Evolutionary conservation across 495 filamentous ascomycete genomes (phyloP), one percentile per base, ranked within the genome.

Genomic region (Penicillium flavigenum): DNA sequence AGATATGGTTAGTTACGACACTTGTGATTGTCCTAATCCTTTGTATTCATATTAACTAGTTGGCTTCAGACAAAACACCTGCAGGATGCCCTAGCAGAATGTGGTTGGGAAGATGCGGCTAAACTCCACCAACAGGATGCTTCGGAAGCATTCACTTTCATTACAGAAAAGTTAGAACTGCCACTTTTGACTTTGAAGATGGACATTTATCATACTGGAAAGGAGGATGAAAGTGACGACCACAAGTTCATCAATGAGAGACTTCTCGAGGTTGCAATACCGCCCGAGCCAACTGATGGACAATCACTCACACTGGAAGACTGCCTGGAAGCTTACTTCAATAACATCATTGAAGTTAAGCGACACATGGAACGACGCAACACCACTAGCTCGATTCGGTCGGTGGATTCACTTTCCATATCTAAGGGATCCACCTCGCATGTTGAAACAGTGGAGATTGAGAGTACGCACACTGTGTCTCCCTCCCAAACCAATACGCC

Each of bases 241-340:
- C 94, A 97, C 74, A 95, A 94, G 65, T 89, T 96, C 50, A 81
- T 98, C 42, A 91, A 95, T 53, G 94, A 98, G 71, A 79, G 94
- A 50, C 68, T 96, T 39, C 80, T 98, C n/a, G 92, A 97, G 61
- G 86, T 98, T 54, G 91, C 90, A 2, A 86, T 96, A 22, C 90
- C 90, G 4, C 75, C 83, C 1, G 76, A 77, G 48, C 77, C 79
- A 20, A 71, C 77, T 9, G 82, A 88, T 45, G 87, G 85, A 6
- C 80, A 81, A 27, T 76, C 77, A 0, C 79, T 96, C 31, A 88
- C 85, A 10, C 73, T 98, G 44, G 94, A 98, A 67, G 88, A 92
- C 56, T 96, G 93, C 64, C 75, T 98, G 36, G 93, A 97, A 63
- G 76, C 86, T 36, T 97, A 96, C 70, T 98, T 98, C 78, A 96